Percentiles rank a stretch among this genome's conserved stretches.
Conservation (phyloP, 2,329 filamentous ascomycete species). For the Fusarium pseudograminearum region DNA sequence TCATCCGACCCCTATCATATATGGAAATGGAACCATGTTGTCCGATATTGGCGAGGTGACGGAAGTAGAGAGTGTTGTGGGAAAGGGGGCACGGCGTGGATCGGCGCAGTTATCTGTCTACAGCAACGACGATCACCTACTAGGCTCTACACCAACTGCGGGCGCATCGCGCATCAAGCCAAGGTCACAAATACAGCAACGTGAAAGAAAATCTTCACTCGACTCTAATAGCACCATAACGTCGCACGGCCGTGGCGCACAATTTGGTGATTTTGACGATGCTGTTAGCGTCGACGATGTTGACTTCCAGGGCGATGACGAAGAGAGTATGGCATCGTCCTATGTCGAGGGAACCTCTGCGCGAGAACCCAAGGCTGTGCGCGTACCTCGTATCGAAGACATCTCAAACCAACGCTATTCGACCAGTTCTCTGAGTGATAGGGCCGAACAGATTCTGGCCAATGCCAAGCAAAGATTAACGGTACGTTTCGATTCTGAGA, state of each 20-base stretch:
- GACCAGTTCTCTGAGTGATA: slow-evolving; percentile 79
- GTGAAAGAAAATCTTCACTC: slow-evolving; percentile 66
- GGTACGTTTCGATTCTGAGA: slow-evolving; percentile 63
- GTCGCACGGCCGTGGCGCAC: slow-evolving; percentile 60
- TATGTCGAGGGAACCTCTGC: slow-evolving; percentile 61
- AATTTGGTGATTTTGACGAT: slow-evolving; percentile 73
- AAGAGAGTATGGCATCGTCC: slow-evolving; percentile 72
- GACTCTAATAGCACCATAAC: slow-evolving; percentile 73
- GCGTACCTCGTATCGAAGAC: slow-evolving; percentile 29
- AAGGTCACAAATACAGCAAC: slow-evolving; percentile 57
- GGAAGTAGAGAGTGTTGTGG: slow-evolving; percentile 64
- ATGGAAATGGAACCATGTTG: slow-evolving; percentile 76
- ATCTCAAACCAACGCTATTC: slow-evolving; percentile 71
- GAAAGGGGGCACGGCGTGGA: slow-evolving; percentile 56
- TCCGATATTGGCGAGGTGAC: slow-evolving; percentile 73
- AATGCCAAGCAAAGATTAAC: slow-evolving; percentile 92
- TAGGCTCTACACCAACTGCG: slow-evolving; percentile 61
- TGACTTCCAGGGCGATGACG: slow-evolving; percentile 75
- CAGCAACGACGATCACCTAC: slow-evolving; percentile 52
- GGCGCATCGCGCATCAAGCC: slow-evolving; percentile 59
- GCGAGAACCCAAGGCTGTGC: slow-evolving; percentile 33
- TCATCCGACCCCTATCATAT: slow-evolving; percentile 73
- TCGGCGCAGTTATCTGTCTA: slow-evolving; percentile 52
- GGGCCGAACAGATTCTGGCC: slow-evolving; percentile 89
- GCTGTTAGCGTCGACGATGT: slow-evolving; percentile 72